Evolutionary conservation across 2,329 filamentous ascomycete genomes (phyloP), one percentile per base, ranked within the genome.

Genomic region (Endocalyx cinctus): DNA sequence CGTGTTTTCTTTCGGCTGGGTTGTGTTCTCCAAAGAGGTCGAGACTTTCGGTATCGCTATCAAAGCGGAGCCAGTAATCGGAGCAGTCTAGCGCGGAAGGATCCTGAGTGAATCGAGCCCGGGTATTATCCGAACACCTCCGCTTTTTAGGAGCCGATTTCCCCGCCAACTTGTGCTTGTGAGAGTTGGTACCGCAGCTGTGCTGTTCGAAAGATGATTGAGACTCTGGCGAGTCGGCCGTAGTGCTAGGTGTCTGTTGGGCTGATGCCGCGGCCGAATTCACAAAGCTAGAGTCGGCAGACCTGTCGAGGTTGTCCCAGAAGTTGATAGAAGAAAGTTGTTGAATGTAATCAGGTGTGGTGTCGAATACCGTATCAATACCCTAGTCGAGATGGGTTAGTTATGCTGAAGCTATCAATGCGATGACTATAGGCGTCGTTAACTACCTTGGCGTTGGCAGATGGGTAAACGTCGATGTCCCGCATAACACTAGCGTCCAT

Each of bases 61-160:
- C 55, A 34, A 58, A 58, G 35, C 52, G 54, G 37, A 58, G 51
- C 55, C 55, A 58, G 42, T 58, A 58, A 41, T 58, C 55, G 29
- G 53, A 57, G 39, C 53, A 57, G 43, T 58, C 54, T 29, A 58
- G 48, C 17, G 52, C 43, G 10, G 54, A 55, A 10, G 50, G 51
- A 32, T 56, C 49, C 26, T 52, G 48, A 19, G 45, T 43, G 27
- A 48, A 41, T 33, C 39, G 39, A 27, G 46, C 47, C 35, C 41
- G 52, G 27, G 43, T 48, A 20, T 49, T 48, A 11, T 55, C 52
- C 25, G 54, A 54, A 22, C 52, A 55, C 45, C 50, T 48, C 28
- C 50, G 45, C 41, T 55, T 54, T 42, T 49, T 54, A 6, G 50
- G 46, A 15, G 42, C 36, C 22, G 47, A 45, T 17, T 50, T 52